Evolutionary conservation across 2,329 filamentous ascomycete species (phyloP), one percentile per base, ranked within the genome.

Genomic region (Neonectria ditissima): DNA sequence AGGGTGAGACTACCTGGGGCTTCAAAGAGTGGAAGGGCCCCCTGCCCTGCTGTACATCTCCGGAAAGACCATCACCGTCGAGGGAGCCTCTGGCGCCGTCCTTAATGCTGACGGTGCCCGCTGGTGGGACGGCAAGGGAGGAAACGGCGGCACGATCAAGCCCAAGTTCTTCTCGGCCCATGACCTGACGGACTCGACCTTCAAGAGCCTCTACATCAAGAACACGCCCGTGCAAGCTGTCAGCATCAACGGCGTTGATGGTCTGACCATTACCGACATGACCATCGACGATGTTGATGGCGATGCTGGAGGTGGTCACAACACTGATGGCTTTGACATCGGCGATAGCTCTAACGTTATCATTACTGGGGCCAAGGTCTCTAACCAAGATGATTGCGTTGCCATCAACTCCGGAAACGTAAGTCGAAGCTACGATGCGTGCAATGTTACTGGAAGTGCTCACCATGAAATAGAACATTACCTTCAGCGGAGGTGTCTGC

Each of bases 11-110:
- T 18, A 87, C 85, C 56, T 92, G 89, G 71, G 89, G 82, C 20
- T 91, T 90, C 78, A 80, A 86, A 66, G 85, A 89, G 70, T 92
- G 89, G 89, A 74, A 75, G 1, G 89, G 90, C 0, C 89, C 89
- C 34, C 80, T 92, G 10, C 82, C 92, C 70, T 83, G n/a, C n/a
- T n/a, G n/a, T n/a, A 83, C 26, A 80, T 91, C 65, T 85, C 84
- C 2, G 90, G 89, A 48, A 85, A 77, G 39, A 79, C 80, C 65
- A 82, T 90, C 68, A 81, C 81, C 26, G 80, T 91, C 43, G 80
- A 80, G 8, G 86, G 85, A 47, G 83, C 83, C 22, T 69, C 77
- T 1, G 88, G 67, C 6, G 62, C 67, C 81, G 80, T 63, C 20
- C 82, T 91, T 54, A 80, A 91, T 69, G 85, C 86, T 56, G 81